Evolutionary conservation across 805 yeast species (phyloP).

Genomic region (Blastobotrys mokoenaii): DNA sequence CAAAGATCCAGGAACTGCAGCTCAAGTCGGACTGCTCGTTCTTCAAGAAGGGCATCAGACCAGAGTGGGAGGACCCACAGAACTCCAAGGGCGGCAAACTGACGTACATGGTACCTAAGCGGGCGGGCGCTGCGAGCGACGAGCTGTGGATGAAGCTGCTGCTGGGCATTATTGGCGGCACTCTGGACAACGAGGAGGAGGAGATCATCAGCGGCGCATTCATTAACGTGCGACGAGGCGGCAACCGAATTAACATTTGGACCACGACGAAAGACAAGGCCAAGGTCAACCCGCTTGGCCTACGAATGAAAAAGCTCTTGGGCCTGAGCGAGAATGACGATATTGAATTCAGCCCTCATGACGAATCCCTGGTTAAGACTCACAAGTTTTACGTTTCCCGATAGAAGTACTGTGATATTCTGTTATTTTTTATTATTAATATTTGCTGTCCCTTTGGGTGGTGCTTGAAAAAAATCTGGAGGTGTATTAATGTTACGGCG

Average conservation of each 20-base stretch:
- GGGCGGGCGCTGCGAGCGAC: constrained; percentile 35
- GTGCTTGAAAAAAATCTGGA: no score
- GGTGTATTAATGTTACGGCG: no score
- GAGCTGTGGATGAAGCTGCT: constrained; percentile 73
- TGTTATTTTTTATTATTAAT: background rate
- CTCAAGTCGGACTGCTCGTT: constrained; percentile 88
- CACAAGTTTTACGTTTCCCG: no score
- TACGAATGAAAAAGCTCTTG: constrained; percentile 77
- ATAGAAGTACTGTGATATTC: background rate
- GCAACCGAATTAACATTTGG: constrained; percentile 86
- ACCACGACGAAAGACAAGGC: constrained; percentile 67
- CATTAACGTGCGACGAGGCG: constrained; percentile 75
- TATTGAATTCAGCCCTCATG: constrained; percentile 73
- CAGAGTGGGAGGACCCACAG: constrained; percentile 95
- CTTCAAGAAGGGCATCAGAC: constrained; percentile 88
- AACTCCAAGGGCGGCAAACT: constrained; percentile 89
- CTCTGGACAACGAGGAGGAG: constrained; percentile 76
- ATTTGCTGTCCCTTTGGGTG: background rate
- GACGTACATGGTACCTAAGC: constrained; percentile 41
- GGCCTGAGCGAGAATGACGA: constrained; percentile 65
- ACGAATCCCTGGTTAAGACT: constrained; percentile 16
- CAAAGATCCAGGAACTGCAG: constrained; percentile 86
- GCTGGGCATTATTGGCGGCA: constrained; percentile 89
- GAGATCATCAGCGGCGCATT: constrained; percentile 93
- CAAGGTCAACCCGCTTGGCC: constrained; percentile 65